Conservation (phyloP, 768 basidiomycete species). For the Lactarius evosmus region DNA sequence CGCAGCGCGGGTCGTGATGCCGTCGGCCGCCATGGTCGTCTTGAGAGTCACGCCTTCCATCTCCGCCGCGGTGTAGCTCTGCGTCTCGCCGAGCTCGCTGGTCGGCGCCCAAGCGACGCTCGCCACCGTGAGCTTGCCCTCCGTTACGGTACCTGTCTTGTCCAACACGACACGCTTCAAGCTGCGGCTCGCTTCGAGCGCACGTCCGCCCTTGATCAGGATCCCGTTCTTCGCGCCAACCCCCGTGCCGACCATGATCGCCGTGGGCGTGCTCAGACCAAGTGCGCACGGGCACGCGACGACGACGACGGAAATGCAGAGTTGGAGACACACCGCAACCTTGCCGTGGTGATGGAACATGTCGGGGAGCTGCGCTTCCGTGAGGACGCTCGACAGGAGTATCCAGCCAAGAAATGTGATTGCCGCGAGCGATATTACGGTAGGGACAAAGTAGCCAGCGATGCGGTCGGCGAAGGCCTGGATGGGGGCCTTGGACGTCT, state of each 20-base stretch:
- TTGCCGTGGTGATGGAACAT: constrained; percentile 88
- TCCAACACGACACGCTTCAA: constrained; percentile 85
- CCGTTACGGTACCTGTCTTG: constrained; percentile 97
- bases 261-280: constrained; percentile 94
- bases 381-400: constrained; percentile 57
- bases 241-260: constrained; percentile 99
- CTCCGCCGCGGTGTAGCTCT: constrained; percentile 16
- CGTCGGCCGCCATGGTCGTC: constrained; percentile 51
- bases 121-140: constrained; percentile 86
- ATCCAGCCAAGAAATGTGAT: constrained; percentile 87
- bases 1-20: constrained; percentile 52
- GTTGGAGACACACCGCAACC: constrained; percentile 88
- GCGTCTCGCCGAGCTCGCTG: constrained; percentile 33
- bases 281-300: constrained; percentile 98
- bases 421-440: constrained; percentile 77
- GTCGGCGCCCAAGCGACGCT: constrained; percentile 71
- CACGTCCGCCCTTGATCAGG: constrained; percentile 94
- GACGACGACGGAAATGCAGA: constrained; percentile 97
- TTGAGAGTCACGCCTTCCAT: constrained; percentile 29
- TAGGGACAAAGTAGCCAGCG: constrained; percentile 93
- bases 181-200: constrained; percentile 84
- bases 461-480: constrained; percentile 94
- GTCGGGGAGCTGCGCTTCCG: constrained; percentile 59
- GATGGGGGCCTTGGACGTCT: constrained; percentile 96
- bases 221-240: constrained; percentile 97